Evolutionary conservation across 129 eudicot genomes (phyloP), one percentile per base, ranked within the genome.

Genomic region (Heracleum sosnowskyi): DNA sequence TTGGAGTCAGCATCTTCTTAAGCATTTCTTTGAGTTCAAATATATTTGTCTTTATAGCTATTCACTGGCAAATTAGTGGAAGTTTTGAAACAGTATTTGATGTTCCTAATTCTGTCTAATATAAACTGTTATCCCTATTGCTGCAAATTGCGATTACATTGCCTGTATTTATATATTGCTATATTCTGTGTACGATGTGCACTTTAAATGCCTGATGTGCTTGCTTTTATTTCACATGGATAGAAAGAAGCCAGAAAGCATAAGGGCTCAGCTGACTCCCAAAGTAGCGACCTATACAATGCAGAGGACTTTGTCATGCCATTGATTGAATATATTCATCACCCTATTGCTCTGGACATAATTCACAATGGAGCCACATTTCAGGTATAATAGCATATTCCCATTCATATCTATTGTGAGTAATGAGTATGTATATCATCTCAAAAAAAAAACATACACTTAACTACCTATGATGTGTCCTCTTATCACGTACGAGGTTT

Each of bases 351-450:
- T 80, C 82, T 76, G 74, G 99, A 96, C 69, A 86, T 96, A 55
- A 47, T 92, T 83, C 97, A 92, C 84, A 96, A 96, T 83, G 99
- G 99, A 79, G 99, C 97, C 44, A 96, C 99, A 47, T 96, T 92
- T 81, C 99, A 96, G 99, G 99, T 96, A 88, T 73, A 34, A 62
- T 63, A 62, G 63, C 83, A 82, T 75, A 37, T 22, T 28, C 31
- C 4, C 7, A 28, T 63, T 46, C 12, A 34, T 22, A 29, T 73
- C 20, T 18, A 37, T 9, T 1, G 33, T 17, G 33, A 69, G 40
- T 34, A 69, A 18, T 51, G 26, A 51, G 13, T 55, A 24, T 24
- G 11, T 55, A 7, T 55, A 20, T 55, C 13, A 24, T 55, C 64
- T 24, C 26, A 55, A 29, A 9, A 26, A 63, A 31, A 13, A n/a